Evolutionary conservation across 805 yeast genomes (phyloP), one percentile per base, ranked within the genome.

Genomic region (Saturnispora sekii): DNA sequence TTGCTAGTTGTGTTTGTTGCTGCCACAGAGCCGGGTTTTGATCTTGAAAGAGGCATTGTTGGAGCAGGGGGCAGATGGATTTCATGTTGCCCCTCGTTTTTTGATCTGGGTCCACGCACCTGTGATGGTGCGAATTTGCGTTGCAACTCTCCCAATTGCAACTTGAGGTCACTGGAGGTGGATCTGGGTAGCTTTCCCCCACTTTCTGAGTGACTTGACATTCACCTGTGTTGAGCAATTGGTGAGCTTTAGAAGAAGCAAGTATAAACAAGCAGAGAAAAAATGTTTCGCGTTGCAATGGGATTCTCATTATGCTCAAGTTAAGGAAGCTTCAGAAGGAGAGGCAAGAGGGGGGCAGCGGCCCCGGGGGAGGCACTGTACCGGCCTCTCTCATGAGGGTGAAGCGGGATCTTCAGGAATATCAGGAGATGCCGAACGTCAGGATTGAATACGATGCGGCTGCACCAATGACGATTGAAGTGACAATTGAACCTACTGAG

Each of bases 401-500:
- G 15, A 89, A 84, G 54, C 82, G 81, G 57, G 86, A 87, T 59
- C 61, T 86, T 39, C 76, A 81, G 8, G 94, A 83, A 57, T 45
- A 78, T 77, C 46, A 81, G 74, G 64, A 63, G 63, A 55, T 65
- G 76, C 38, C 65, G 53, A 32, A 74, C 72, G 49, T 56, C 10
- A 14, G 16, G 4, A 36, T 56, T 10, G 16, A 26, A 49, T 75
- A 78, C 11, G 69, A 77, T 50, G 68, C 77, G 11, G 62, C 66
- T 18, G 77, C 80, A 57, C 69, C 81, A 41, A 75, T 84, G 75
- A 68, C 74, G 47, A 81, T 87, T 55, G 65, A 67, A 38, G 69
- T 87, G 12, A 51, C 57, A 7, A 72, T 85, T 14, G 57, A 51
- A 16, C 95, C 96, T 2, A 78, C 73, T 45, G 83, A 80, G 54